A percentile compares a stretch with the other conserved stretches of the same genome.
These are phyloP conservation scores for Tirmania nivea DNA, from an alignment of 495 filamentous ascomycete species.

Conservation along the genomic window DNA sequence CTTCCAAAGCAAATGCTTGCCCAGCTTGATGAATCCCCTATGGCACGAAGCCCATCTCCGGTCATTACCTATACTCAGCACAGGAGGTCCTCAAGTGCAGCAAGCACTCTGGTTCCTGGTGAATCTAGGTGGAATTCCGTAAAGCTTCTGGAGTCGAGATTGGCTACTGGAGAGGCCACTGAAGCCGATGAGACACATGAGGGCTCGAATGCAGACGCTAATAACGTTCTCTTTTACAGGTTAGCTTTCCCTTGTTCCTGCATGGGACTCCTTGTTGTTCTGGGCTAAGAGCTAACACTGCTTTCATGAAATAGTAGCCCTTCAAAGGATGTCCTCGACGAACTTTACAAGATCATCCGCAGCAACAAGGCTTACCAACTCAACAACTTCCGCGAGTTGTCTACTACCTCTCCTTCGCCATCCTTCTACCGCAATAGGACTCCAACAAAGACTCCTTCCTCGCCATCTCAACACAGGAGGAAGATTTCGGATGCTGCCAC, in stretches of 20 bases:
- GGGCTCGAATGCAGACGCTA: too few species aligned
- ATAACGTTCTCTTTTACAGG: too few species aligned
- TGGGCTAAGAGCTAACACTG: neutral
- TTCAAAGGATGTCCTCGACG: constrained; percentile 15
- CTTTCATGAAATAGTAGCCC: constrained; percentile 1
- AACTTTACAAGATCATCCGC: constrained; percentile 16
- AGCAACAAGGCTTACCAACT: constrained; percentile 1
- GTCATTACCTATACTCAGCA: neutral
- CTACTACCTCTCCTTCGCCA: neutral
- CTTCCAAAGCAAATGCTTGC: neutral
- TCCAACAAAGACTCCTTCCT: neutral
- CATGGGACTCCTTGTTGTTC: too few species aligned
- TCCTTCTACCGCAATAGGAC: neutral
- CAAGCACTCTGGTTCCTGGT: neutral
- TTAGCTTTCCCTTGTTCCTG: too few species aligned
- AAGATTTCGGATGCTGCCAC: neutral
- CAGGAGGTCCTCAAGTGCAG: neutral
- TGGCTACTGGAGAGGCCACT: neutral
- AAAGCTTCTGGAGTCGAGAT: neutral
- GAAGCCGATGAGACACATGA: too few species aligned
- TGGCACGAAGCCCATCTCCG: neutral
- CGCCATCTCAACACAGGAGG: constrained; percentile 3
- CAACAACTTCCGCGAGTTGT: neutral
- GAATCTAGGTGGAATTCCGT: neutral
- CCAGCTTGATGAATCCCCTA: neutral